phyloP scores from a whole-genome alignment of 495 filamentous ascomycete species.

The Penicillium odoratum region DNA sequence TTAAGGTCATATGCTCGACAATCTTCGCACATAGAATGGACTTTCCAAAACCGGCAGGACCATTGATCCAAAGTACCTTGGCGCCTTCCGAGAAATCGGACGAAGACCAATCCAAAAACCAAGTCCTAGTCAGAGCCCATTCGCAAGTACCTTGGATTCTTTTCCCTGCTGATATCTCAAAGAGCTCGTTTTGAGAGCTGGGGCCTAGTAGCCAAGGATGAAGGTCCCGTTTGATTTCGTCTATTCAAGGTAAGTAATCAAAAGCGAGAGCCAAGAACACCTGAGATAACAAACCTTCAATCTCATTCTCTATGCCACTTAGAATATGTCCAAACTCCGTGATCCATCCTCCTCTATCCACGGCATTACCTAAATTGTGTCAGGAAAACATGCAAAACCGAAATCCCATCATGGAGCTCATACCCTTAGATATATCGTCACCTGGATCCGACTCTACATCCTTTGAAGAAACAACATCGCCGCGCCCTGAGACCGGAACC shows the following conservation, averaged over 20 bases:
- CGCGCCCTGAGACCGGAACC: neutral
- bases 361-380: neutral
- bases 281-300: neutral
- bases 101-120: slow-evolving; percentile 1
- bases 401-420: neutral
- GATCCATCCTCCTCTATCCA: neutral
- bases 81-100: neutral
- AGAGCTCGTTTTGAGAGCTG: neutral
- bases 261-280: neutral
- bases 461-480: neutral
- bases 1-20: slow-evolving; percentile 2
- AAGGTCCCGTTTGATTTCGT: slow-evolving; percentile 1
- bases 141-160: slow-evolving; percentile 2
- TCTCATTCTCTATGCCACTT: slow-evolving; percentile 2
- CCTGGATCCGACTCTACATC: neutral
- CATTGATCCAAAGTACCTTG: slow-evolving; percentile 9
- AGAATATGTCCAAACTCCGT: slow-evolving; percentile 2
- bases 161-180: neutral
- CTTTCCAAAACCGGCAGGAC: slow-evolving; percentile 12
- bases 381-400: neutral
- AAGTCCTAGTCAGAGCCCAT: slow-evolving; percentile 1
- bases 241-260: neutral
- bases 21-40: slow-evolving; percentile 7
- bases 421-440: neutral
- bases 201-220: slow-evolving; percentile 7